Base-by-base conservation (phyloP, 805 yeast species). In the Metschnikowia koreensis region DNA sequence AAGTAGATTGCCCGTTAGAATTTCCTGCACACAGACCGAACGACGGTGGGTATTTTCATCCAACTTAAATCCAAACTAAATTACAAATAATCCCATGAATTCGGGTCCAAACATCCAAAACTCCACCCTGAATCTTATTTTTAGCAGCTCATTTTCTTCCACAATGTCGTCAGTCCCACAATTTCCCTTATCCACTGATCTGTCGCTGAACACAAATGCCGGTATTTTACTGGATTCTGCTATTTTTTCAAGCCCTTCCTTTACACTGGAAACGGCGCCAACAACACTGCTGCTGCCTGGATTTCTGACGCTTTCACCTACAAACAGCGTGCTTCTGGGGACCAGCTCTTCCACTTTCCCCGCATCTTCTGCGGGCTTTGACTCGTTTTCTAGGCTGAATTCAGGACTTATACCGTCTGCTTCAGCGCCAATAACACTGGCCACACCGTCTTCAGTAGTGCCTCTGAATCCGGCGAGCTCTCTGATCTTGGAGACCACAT, bases 301-400 rank as follows among this genome's bases (percentile, higher is more conserved):
- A 28, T 67, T 71, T 8, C 58, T 67, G 57, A 69, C 67, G 16
- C 10, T 6, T 5, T 7, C 47, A 26, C 41, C 47, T 16, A 26
- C 47, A 16, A 37, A 15, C 31, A 22, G 12, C 26, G 26, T 37
- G 13, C 34, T 44, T 37, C 36, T 37, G 40, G 26, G 10, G 10
- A 39, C 13, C 11, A 8, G 41, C 5, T 28, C 47, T 27, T 44
- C 41, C 9, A 62, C 59, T 16, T 41, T 46, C 10, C 41, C 46
- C n/a, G 12, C 38, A 7, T 48, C 53, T 22, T 40, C 42, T 26
- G 15, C 28, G 33, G 10, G n/a, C 15, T 22, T 27, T 22, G 11
- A 17, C 42, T 26, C 29, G 31, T 28, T 12, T 9, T 12, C 15
- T 40, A 11, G 11, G 2, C 8, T 10, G 16, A 8, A 22, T 9